phyloP scores from a whole-genome alignment of 169 alveolate species.

The Haemoproteus tartakovskyi region DNA sequence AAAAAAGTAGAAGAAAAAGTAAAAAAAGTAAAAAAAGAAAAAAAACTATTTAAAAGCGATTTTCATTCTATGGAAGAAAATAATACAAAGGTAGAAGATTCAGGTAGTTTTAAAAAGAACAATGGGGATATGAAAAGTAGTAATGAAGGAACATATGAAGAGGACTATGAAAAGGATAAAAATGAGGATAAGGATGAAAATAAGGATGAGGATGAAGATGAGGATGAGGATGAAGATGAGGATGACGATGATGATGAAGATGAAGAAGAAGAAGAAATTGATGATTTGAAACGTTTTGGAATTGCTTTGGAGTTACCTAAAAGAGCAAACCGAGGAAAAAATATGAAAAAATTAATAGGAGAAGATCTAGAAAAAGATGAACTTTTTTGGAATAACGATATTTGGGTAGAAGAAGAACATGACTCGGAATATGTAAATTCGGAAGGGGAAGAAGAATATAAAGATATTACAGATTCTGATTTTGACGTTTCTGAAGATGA shows the following conservation, averaged over 20 bases:
- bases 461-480: constrained; percentile 81
- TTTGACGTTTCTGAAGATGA: constrained; percentile 77
- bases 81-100: too few relatives aligned
- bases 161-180: not conserved
- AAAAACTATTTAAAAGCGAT: too few relatives aligned
- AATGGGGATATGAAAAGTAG: constrained; percentile 9
- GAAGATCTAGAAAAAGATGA: constrained; percentile 83
- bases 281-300: constrained; percentile 70
- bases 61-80: too few relatives aligned
- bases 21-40: constrained; percentile 32
- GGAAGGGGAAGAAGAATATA: constrained; percentile 84
- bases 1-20: constrained; percentile 41
- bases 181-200: constrained; percentile 1
- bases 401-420: constrained; percentile 85
- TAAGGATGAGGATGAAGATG: not conserved
- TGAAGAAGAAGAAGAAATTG: constrained; percentile 64
- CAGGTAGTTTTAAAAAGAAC: constrained; percentile 3
- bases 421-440: constrained; percentile 85
- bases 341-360: constrained; percentile 76
- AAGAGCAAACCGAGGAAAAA: constrained; percentile 80
- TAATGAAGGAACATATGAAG: constrained; percentile 12
- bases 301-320: constrained; percentile 84
- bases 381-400: constrained; percentile 82
- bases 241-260: constrained; percentile 61
- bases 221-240: constrained; percentile 1